phyloP scores from a whole-genome alignment of 2,329 filamentous ascomycete species.

The Pseudofabraea citricarpa region DNA sequence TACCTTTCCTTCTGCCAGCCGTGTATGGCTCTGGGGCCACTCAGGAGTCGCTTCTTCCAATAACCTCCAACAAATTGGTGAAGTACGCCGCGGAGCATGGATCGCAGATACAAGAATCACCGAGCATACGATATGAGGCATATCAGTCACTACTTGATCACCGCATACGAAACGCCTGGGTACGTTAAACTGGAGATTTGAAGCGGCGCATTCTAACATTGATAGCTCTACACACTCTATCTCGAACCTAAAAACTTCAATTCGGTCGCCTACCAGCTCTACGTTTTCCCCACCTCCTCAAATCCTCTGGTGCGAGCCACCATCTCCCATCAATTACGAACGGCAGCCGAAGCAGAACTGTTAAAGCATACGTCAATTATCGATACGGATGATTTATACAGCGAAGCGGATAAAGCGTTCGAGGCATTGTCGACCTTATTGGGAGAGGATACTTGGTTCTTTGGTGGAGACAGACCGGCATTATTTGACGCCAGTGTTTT shows the following conservation, averaged over 20 bases:
- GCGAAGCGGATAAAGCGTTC: conserved; percentile 58
- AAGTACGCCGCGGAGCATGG: conserved; percentile 59
- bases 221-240: conserved; percentile 75
- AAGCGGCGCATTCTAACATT: conserved; percentile 1
- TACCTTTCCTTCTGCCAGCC: conserved; percentile 77
- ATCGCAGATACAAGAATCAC: conserved; percentile 39
- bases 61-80: conserved; percentile 62
- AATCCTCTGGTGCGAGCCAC: conserved; percentile 58
- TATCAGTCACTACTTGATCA: conserved; percentile 76
- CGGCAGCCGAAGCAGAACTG: conserved; percentile 71
- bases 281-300: conserved; percentile 62
- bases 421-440: conserved; percentile 55
- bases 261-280: conserved; percentile 63
- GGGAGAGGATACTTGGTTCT: conserved; percentile 56
- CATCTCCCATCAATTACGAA: conserved; percentile 61
- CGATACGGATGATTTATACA: conserved; percentile 51
- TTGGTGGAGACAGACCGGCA: conserved; percentile 48
- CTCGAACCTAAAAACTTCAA: conserved; percentile 61
- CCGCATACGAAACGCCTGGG: conserved; percentile 81
- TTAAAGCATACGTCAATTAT: conserved; percentile 56
- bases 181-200: conserved; percentile 32
- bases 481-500: conserved; percentile 88
- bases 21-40: conserved; percentile 20
- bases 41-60: conserved; percentile 34
- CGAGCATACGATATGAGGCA: conserved; percentile 53